Conservation (phyloP, 164 flowering plant species). For the Warburgia ugandensis region DNA sequence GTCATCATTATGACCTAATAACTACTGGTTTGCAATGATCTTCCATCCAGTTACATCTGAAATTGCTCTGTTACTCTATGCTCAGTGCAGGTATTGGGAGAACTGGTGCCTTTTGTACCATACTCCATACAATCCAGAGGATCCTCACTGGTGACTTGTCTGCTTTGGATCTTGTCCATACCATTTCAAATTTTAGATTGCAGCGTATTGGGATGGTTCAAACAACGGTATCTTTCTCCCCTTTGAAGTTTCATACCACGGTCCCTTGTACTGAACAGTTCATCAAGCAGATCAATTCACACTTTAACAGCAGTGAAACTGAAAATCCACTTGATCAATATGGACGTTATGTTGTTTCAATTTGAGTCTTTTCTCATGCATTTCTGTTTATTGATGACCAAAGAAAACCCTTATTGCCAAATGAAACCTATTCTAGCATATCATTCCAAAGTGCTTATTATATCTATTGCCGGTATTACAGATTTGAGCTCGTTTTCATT, state of each 20-base stretch:
- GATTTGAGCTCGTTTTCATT: too few relatives aligned
- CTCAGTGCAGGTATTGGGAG: slow-evolving; percentile 99
- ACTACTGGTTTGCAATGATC: neutral
- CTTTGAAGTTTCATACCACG: neutral
- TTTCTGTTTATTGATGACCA: too few relatives aligned
- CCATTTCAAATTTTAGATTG: slow-evolving; percentile 62
- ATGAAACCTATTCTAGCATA: too few relatives aligned
- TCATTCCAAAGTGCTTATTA: too few relatives aligned
- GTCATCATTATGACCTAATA: slow-evolving; percentile 3
- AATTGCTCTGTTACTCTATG: slow-evolving; percentile 8
- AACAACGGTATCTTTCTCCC: slow-evolving; percentile 49
- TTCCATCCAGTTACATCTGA: neutral
- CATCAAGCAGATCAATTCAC: neutral
- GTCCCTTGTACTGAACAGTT: too few relatives aligned
- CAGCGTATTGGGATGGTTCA: slow-evolving; percentile 98
- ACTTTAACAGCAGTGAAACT: too few relatives aligned
- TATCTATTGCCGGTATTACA: too few relatives aligned
- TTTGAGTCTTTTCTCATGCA: neutral
- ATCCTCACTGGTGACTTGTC: slow-evolving; percentile 87
- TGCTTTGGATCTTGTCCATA: slow-evolving; percentile 63
- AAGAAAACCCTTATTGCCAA: too few relatives aligned
- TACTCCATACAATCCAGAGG: slow-evolving; percentile 85
- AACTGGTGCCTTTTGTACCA: slow-evolving; percentile 84
- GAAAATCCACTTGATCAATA: neutral
- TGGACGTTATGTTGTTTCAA: neutral